Conservation (phyloP, 768 basidiomycete genomes). For the Pilatotrama ljubarskyi region DNA sequence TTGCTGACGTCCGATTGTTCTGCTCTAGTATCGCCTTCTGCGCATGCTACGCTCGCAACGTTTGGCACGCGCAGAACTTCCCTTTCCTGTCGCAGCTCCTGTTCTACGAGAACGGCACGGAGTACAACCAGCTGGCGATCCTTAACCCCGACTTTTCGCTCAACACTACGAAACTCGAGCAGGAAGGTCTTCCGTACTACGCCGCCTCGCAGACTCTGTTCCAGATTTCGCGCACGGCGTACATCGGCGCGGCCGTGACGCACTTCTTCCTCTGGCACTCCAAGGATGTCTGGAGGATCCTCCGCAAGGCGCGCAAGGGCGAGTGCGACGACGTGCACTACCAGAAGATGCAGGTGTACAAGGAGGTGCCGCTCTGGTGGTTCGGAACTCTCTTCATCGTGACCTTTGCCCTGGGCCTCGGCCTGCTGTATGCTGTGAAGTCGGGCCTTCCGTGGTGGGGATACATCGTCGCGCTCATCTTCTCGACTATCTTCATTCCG, state of each 20-base stretch:
- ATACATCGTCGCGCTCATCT: conserved; percentile 50
- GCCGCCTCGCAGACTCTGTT: conserved; percentile 45
- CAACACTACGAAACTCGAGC: conserved; percentile 48
- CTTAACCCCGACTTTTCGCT: conserved; percentile 53
- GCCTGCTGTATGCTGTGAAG: conserved; percentile 50
- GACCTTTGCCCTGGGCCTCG: conserved; percentile 50
- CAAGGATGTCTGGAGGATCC: conserved; percentile 20
- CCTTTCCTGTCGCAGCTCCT: conserved; percentile 43
- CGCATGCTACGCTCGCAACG: conserved; percentile 45
- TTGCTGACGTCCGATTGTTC: neutral
- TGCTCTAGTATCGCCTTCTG: conserved; percentile 35
- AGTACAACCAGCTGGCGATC: conserved; percentile 53
- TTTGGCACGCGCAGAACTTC: conserved; percentile 57
- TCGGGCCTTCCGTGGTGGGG: conserved; percentile 57
- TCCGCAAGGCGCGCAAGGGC: conserved; percentile 25
- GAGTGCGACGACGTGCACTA: conserved; percentile 50
- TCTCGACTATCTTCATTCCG: conserved; percentile 50
- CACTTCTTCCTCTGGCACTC: conserved; percentile 35
- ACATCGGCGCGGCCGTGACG: conserved; percentile 49
- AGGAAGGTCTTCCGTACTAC: conserved; percentile 49
- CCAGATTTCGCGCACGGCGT: conserved; percentile 27
- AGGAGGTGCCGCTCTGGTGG: conserved; percentile 51
- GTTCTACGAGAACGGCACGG: conserved; percentile 48
- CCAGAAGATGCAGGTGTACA: conserved; percentile 50
- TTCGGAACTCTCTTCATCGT: conserved; percentile 42